Evolutionary conservation across 2,329 filamentous ascomycete species (phyloP).

Genomic region (Xylaria sp.): DNA sequence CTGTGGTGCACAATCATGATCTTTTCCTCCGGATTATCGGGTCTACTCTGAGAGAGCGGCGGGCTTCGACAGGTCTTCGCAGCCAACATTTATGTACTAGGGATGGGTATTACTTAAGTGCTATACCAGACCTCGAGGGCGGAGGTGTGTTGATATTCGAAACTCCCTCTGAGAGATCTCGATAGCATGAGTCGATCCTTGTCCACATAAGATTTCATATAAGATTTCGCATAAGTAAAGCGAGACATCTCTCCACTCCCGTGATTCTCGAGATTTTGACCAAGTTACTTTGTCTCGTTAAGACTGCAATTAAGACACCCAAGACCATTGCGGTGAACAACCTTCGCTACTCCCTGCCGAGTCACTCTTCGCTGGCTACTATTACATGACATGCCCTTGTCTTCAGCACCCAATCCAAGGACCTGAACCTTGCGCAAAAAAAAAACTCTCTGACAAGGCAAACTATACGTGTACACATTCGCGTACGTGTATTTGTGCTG

Average conservation of each 20-base stretch:
- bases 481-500: neutral
- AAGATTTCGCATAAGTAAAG: constrained; percentile 4
- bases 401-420: neutral
- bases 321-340: neutral
- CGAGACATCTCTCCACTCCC: neutral
- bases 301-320: neutral
- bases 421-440: constrained; percentile 3
- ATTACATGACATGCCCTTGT: constrained; percentile 8
- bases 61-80: neutral
- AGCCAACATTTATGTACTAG: too few species aligned
- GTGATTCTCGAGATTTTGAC: neutral
- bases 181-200: constrained; percentile 8
- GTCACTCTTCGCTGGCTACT: constrained; percentile 14
- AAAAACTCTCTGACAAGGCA: constrained; percentile 1
- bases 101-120: too few species aligned
- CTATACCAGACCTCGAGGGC: too few species aligned
- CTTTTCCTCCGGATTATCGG: constrained; percentile 5
- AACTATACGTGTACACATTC: neutral
- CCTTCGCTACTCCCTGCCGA: neutral
- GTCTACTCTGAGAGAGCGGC: neutral
- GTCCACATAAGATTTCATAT: neutral
- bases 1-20: neutral
- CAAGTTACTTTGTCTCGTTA: too few species aligned
- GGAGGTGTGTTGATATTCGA: neutral
- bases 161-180: constrained; percentile 8